Evolutionary conservation across 495 filamentous ascomycete species (phyloP), one percentile per base, ranked within the genome.

Genomic region (Friedmanniomyces simplex): DNA sequence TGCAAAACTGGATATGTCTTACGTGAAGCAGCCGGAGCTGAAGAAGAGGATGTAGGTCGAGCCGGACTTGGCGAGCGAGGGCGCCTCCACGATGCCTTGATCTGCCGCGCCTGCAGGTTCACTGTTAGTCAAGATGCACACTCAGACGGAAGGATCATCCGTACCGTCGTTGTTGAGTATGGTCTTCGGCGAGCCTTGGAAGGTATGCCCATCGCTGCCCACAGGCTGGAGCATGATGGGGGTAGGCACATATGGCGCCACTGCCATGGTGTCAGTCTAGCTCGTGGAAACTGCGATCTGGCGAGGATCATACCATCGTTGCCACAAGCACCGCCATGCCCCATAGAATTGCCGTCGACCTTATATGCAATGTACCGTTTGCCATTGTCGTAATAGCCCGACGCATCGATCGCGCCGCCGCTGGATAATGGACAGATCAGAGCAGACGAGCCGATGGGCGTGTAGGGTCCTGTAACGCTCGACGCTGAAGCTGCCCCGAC

Each of bases 401-500:
- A 50, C 1, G 63, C 50, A 37, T 65, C 63, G 32, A 65, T 65
- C 7, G 63, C 63, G 36, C 63, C 63, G 21, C 63, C 63, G 52
- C 53, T 55, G 2, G 55, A 47, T 11, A 62, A 26, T 8, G 63
- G 63, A 39, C 63, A 65, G 46, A 63, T 47, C 30, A 65, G 42
- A 11, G 61, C 32, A 14, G 20, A 7, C 1, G 21, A 12, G 30
- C 48, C 58, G 14, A 50, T 22, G 2, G 71, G 65, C 1, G 57
- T 68, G 50, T 76, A 77, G 0, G 71, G 71, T 1, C 75, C 73
- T 16, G 60, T 63, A 12, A 74, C 57, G 18, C 54, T 68, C 2
- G 53, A 50, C 14, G 74, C 67, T 2, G 67, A 76, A 7, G 75
- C 75, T 13, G 68, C 70, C 28, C 75, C 75, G 26, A 77, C 59